Evolutionary conservation across 192 early-diverging fungal genomes (phyloP).

Genomic region (Fimicolochytrium jonesii): DNA sequence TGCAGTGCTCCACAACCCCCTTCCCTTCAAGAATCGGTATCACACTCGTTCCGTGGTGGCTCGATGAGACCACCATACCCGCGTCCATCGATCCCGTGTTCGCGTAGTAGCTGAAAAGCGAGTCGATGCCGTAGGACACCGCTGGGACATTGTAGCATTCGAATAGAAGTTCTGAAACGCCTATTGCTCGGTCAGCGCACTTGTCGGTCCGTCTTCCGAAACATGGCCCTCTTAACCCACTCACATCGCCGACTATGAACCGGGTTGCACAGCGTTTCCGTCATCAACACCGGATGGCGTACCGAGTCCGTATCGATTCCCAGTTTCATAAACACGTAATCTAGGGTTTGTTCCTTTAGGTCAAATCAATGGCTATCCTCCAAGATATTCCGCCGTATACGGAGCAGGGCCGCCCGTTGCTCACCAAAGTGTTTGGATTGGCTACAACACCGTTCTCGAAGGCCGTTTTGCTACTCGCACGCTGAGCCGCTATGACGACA

Average conservation of each 20-base stretch:
- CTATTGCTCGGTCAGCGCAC: slow-evolving; percentile 28
- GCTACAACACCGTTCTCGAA: slow-evolving; percentile 65
- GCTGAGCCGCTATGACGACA: slow-evolving; percentile 46
- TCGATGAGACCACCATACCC: slow-evolving; percentile 68
- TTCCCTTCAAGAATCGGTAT: slow-evolving; percentile 68
- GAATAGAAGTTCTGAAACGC: slow-evolving; percentile 84
- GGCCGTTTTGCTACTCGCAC: slow-evolving; percentile 52
- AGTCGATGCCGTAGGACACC: slow-evolving; percentile 80
- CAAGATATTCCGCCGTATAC: slow-evolving; percentile 9
- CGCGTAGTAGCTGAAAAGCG: slow-evolving; percentile 80
- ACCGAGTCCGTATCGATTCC: slow-evolving; percentile 69
- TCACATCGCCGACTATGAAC: slow-evolving; percentile 68
- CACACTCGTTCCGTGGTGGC: slow-evolving; percentile 67
- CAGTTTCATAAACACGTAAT: slow-evolving; percentile 80
- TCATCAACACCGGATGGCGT: slow-evolving; percentile 81
- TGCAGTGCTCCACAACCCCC: slow-evolving; percentile 58
- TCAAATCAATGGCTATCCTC: too few species aligned
- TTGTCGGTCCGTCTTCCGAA: neutral
- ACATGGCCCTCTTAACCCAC: neutral
- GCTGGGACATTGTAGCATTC: slow-evolving; percentile 77
- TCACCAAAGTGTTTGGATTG: slow-evolving; percentile 74
- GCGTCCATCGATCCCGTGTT: slow-evolving; percentile 54
- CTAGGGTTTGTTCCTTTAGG: slow-evolving; percentile 72
- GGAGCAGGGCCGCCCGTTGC: slow-evolving; percentile 20
- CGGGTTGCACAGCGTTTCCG: slow-evolving; percentile 78